phyloP scores from a whole-genome alignment of 148 eudicot genomes.

The Linanthus parryae region DNA sequence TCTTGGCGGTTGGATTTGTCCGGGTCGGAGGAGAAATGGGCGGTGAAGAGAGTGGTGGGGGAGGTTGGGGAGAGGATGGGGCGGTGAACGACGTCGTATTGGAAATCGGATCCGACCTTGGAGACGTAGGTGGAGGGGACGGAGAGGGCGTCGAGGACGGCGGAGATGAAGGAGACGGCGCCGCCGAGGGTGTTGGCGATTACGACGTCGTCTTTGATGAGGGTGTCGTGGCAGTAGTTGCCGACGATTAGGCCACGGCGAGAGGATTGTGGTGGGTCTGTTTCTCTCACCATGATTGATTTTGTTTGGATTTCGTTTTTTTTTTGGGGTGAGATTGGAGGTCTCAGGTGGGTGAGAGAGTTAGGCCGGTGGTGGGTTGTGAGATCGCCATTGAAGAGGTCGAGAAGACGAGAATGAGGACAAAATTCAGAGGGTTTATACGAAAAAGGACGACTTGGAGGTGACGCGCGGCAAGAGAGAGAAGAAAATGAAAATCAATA shows the following conservation, averaged over 20 bases:
- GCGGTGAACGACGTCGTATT: constrained; percentile 30
- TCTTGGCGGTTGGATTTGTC: constrained; percentile 39
- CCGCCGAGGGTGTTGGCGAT: constrained; percentile 79
- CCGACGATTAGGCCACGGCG: constrained; percentile 64
- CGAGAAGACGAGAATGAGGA: too few species aligned
- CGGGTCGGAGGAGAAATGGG: constrained; percentile 49
- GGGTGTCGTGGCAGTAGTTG: constrained; percentile 79
- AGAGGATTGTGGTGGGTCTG: neutral
- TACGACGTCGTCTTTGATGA: constrained; percentile 48
- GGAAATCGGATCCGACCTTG: constrained; percentile 78
- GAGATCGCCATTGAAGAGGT: too few species aligned
- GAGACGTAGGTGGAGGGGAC: constrained; percentile 35
- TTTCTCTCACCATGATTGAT: constrained; percentile 7
- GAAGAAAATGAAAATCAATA: too few species aligned
- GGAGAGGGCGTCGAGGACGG: constrained; percentile 41
- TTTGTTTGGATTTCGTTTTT: too few species aligned
- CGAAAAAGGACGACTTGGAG: too few species aligned
- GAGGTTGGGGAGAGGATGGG: constrained; percentile 40
- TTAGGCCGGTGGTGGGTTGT: too few species aligned
- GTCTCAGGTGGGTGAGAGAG: too few species aligned
- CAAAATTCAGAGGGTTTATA: too few species aligned
- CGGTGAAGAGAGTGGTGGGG: constrained; percentile 69
- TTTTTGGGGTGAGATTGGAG: too few species aligned
- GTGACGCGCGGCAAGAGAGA: too few species aligned
- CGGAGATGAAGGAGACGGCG: constrained; percentile 82